Evolutionary conservation across 139 green algal genomes (phyloP), one percentile per base, ranked within the genome.

Genomic region (Chlamydomonas asymmetrica): DNA sequence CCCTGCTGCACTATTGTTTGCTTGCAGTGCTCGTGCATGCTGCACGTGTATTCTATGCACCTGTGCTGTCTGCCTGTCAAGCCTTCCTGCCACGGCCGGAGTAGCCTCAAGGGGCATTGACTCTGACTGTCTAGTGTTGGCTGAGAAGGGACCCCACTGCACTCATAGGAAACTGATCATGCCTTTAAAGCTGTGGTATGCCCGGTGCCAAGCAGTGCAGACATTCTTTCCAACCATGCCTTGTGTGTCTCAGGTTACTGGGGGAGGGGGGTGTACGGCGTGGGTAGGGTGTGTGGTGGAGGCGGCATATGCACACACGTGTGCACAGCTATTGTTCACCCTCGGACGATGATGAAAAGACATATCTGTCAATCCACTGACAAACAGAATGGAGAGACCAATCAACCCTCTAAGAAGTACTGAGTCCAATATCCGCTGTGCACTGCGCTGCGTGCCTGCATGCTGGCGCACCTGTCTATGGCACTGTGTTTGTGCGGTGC

Each of bases 301-400:
- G 18, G 61, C 38, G 59, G 64, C 40, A 6, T 60, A 13, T 40
- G 64, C 43, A n/a, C 27, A n/a, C 4, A 10, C 27, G 32, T 43
- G 18, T 64, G 57, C 64, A 61, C 25, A 37, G 25, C 37, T 34
- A 35, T 37, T 31, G 13, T 32, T 60, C 31, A 25, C 27, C 27
- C 25, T 27, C 3, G 6, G 48, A 63, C 29, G 66, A 73, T 35
- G 48, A 49, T 32, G 5, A 49, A n/a, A n/a, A n/a, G n/a, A n/a
- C 20, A 49, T 73, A 73, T 73, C 66, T 73, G 66, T 73, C 66
- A 73, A 73, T 73, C 66, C 20, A 63, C 66, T 60, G 66, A 73
- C 29, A 16, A 68, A 65, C n/a, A 16, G n/a, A 13, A 32, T 49
- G 62, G 66, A 73, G 27, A 49, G 63, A 63, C 31, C 66, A 72